phyloP scores from a whole-genome alignment of 805 yeast genomes.

The Candida xyloterini region DNA sequence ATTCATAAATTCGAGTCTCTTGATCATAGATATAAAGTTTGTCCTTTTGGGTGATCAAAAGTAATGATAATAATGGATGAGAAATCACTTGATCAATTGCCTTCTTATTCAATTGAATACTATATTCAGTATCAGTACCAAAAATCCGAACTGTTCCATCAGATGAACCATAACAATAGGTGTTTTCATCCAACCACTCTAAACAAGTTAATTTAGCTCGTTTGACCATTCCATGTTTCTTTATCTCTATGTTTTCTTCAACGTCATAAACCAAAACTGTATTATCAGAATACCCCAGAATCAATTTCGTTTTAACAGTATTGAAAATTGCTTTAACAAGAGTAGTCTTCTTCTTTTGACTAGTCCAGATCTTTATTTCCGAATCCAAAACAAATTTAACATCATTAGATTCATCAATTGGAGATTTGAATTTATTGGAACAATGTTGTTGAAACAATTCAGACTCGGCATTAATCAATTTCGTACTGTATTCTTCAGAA shows the following conservation, averaged over 20 bases:
- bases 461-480: slow-evolving; percentile 17
- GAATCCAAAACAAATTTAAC: slow-evolving; percentile 1
- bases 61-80: slow-evolving; percentile 13
- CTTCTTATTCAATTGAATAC: slow-evolving; percentile 5
- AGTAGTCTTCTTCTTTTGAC: slow-evolving; percentile 7
- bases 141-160: slow-evolving; percentile 6
- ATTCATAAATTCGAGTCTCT: slow-evolving; percentile 4
- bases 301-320: slow-evolving; percentile 2
- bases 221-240: slow-evolving; percentile 6
- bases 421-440: slow-evolving; percentile 18
- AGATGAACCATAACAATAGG: slow-evolving; percentile 6
- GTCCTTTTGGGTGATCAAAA: slow-evolving; percentile 15
- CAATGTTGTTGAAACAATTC: slow-evolving; percentile 22
- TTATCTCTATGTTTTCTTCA: not conserved
- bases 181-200: slow-evolving; percentile 12
- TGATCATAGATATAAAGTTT: slow-evolving; percentile 11
- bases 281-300: slow-evolving; percentile 13
- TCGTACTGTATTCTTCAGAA: slow-evolving; percentile 3
- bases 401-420: slow-evolving; percentile 6
- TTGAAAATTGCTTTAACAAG: slow-evolving; percentile 4
- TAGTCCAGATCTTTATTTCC: slow-evolving; percentile 5
- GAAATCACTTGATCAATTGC: slow-evolving; percentile 7
- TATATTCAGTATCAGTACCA: slow-evolving; percentile 1
- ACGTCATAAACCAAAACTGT: slow-evolving; percentile 4
- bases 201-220: slow-evolving; percentile 6